Evolutionary conservation across 106 monocot species (phyloP).

Genomic region (Allium cepa): DNA sequence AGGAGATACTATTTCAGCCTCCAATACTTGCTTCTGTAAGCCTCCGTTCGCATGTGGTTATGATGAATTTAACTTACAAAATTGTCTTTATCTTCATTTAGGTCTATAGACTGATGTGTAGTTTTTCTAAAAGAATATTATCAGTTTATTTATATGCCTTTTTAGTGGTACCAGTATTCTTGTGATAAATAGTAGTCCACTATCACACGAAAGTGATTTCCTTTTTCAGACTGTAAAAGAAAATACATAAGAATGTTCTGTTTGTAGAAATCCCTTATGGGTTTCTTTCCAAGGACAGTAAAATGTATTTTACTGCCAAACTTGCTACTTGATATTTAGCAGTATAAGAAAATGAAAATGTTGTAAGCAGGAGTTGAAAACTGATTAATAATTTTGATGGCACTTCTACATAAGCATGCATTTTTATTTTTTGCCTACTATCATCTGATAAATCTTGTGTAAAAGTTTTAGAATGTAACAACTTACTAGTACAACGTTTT

Average conservation of each 20-base stretch:
- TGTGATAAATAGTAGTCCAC: not conserved
- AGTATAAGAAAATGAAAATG: not conserved
- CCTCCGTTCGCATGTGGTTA: not conserved
- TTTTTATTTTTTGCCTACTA: not conserved
- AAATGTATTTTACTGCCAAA: no score
- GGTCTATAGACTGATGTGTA: not conserved
- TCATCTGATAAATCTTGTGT: not conserved
- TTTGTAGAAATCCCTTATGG: no score
- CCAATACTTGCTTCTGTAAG: slow-evolving; percentile 93
- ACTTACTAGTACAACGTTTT: not conserved
- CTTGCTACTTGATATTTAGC: no score
- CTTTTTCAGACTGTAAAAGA: not conserved
- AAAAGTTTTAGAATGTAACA: not conserved
- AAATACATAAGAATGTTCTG: no score
- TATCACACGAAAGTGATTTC: not conserved
- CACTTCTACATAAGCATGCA: not conserved
- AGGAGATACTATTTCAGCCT: slow-evolving; percentile 67
- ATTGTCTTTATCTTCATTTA: not conserved
- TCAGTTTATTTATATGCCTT: no score
- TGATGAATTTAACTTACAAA: not conserved
- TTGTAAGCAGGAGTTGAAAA: no score
- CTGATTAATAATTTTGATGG: no score
- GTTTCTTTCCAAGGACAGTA: no score
- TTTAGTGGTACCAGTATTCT: not conserved
- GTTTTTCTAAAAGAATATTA: no score